A percentile compares a stretch with the other conserved stretches of the same genome.
Conservation (phyloP, 1,284 basidiomycete species). For the Pseudomicrostroma phylloplanum region DNA sequence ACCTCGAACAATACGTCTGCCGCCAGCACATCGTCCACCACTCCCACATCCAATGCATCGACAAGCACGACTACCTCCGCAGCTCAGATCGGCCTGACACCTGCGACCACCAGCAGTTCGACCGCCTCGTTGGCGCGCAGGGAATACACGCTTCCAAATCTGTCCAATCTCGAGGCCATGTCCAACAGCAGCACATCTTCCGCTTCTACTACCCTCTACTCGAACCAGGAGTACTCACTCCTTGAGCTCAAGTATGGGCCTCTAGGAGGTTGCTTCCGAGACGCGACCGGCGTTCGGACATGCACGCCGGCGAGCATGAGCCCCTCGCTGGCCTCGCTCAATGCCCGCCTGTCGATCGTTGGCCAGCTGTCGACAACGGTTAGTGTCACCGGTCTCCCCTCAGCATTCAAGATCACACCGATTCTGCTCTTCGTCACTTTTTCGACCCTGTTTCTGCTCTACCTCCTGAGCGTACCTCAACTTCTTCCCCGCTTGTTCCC, state of each 20-base stretch:
- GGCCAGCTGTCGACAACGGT: neutral
- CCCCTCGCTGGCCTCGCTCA: neutral
- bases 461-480: neutral
- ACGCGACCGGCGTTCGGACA: neutral
- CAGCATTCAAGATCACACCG: neutral
- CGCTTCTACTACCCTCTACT: neutral
- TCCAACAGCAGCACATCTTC: neutral
- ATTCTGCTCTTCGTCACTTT: conserved; percentile 1
- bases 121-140: neutral
- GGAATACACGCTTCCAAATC: neutral
- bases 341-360: neutral
- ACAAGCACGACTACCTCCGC: neutral
- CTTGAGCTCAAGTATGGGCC: neutral
- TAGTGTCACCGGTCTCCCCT: neutral
- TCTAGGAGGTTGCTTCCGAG: neutral
- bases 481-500: neutral
- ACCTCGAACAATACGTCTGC: neutral
- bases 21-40: neutral
- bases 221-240: neutral
- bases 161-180: neutral
- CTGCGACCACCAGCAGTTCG: neutral
- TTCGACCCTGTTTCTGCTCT: neutral
- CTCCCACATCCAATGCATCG: neutral
- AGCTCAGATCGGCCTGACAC: neutral
- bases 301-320: neutral